Percentiles rank a stretch among this genome's conserved stretches.
These are phyloP conservation scores for Ogataea pignaliae DNA, from an alignment of 805 yeast genomes.

Conservation along the genomic window DNA sequence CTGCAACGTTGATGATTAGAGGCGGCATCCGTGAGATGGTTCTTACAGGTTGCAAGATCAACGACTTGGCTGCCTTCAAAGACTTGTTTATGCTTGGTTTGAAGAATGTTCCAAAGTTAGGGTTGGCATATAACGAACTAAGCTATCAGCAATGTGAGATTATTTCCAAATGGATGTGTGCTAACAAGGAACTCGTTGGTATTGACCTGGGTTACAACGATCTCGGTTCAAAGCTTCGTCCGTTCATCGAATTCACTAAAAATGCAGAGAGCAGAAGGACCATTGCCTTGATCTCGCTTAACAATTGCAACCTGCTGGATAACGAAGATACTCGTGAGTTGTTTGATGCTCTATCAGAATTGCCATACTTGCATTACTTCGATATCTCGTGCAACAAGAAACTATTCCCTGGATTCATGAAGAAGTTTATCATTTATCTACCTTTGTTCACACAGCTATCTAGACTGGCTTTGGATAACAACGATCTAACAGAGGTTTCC, in stretches of 20 bases:
- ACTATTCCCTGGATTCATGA: slow-evolving; percentile 59
- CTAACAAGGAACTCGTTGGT: slow-evolving; percentile 50
- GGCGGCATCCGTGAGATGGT: slow-evolving; percentile 78
- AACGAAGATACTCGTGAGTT: slow-evolving; percentile 46
- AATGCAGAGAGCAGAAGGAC: slow-evolving; percentile 13
- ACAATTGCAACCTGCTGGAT: slow-evolving; percentile 55
- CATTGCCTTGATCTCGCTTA: slow-evolving; percentile 53
- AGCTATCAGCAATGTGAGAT: slow-evolving; percentile 52
- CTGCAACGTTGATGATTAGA: slow-evolving; percentile 61
- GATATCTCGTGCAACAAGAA: slow-evolving; percentile 70
- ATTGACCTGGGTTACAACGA: slow-evolving; percentile 85
- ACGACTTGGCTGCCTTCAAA: slow-evolving; percentile 50
- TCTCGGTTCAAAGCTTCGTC: slow-evolving; percentile 36
- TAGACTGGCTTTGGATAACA: slow-evolving; percentile 69
- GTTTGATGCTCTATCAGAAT: slow-evolving; percentile 45
- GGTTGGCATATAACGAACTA: slow-evolving; percentile 73
- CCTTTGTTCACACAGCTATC: slow-evolving; percentile 64
- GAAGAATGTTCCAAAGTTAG: slow-evolving; percentile 55
- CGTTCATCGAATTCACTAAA: slow-evolving; percentile 33
- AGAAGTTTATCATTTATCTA: slow-evolving; percentile 54
- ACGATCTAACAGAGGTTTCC: slow-evolving; percentile 52
- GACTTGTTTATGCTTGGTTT: slow-evolving; percentile 55
- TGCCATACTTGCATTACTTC: slow-evolving; percentile 61
- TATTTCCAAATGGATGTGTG: slow-evolving; percentile 54
- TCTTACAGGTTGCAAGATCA: slow-evolving; percentile 70